Conservation (phyloP, 2,329 filamentous ascomycete genomes). For the Metarhizium brunneum region DNA sequence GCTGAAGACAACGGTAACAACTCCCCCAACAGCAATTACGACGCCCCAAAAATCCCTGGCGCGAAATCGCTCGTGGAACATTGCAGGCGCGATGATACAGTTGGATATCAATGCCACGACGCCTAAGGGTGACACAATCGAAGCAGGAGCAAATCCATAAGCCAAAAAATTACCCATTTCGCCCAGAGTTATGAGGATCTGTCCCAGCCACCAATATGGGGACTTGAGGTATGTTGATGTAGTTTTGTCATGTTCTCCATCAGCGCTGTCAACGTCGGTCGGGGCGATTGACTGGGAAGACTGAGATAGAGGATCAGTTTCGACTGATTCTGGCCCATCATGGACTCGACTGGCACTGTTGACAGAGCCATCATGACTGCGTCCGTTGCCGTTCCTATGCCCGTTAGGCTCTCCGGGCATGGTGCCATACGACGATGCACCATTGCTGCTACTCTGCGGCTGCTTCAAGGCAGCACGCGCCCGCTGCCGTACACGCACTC, state of each 20-base stretch:
- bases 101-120: conserved; percentile 97
- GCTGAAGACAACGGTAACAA: conserved; percentile 86
- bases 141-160: conserved; percentile 94
- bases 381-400: conserved; percentile 10
- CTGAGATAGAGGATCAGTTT: conserved; percentile 42
- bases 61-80: conserved; percentile 87
- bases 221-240: conserved; percentile 74
- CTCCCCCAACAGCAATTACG: conserved; percentile 74
- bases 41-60: conserved; percentile 81
- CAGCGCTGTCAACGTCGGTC: conserved; percentile 14
- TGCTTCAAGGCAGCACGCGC: conserved; percentile 45
- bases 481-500: conserved; percentile 45
- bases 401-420: conserved; percentile 13
- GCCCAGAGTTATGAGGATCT: conserved; percentile 83
- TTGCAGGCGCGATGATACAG: conserved; percentile 88
- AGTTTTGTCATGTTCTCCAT: conserved; percentile 23
- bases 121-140: conserved; percentile 90
- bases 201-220: conserved; percentile 93
- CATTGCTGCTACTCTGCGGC: conserved; percentile 20
- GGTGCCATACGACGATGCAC: conserved; percentile 27
- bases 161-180: conserved; percentile 95
- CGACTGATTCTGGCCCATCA: conserved; percentile 21
- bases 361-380: conserved; percentile 20
- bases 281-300: conserved; percentile 35
- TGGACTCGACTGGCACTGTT: conserved; percentile 18